phyloP scores from a whole-genome alignment of 2,329 filamentous ascomycete species.

The Colletotrichum sp. region DNA sequence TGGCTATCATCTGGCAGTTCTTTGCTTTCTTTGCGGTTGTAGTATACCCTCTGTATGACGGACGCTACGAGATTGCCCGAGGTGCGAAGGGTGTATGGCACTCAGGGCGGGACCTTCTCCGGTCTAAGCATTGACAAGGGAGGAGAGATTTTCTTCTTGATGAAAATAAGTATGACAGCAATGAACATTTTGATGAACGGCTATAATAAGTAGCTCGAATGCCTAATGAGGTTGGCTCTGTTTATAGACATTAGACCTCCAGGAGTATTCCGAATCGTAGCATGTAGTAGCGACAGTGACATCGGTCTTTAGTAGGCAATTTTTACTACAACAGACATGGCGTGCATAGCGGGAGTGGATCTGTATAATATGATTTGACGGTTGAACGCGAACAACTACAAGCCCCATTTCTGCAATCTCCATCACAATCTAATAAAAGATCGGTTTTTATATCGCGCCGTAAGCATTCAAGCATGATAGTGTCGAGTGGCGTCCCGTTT shows the following conservation, averaged over 20 bases:
- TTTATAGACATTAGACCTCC: not conserved
- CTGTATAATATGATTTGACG: not conserved
- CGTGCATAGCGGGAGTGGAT: not conserved
- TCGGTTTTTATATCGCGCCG: not conserved
- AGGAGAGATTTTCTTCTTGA: not conserved
- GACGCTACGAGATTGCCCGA: not conserved
- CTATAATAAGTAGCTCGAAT: not conserved
- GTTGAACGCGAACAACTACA: not conserved
- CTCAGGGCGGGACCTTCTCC: not conserved
- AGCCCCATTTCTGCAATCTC: not conserved
- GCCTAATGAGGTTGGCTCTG: not conserved
- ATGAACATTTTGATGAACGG: not conserved
- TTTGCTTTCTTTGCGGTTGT: not conserved
- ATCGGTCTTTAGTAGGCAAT: not conserved
- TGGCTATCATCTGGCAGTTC: conserved; percentile 52
- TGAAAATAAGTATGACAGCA: not conserved
- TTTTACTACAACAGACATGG: not conserved
- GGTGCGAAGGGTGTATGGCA: not conserved
- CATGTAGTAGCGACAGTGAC: not conserved
- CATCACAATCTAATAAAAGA: not conserved
- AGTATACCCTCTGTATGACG: not conserved
- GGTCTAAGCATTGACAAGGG: not conserved
- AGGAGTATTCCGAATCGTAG: not conserved
- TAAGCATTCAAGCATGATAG: too few relatives aligned
- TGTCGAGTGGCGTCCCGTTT: too few relatives aligned